phyloP scores from a whole-genome alignment of 2,329 filamentous ascomycete genomes.

The Trichoderma sp. region DNA sequence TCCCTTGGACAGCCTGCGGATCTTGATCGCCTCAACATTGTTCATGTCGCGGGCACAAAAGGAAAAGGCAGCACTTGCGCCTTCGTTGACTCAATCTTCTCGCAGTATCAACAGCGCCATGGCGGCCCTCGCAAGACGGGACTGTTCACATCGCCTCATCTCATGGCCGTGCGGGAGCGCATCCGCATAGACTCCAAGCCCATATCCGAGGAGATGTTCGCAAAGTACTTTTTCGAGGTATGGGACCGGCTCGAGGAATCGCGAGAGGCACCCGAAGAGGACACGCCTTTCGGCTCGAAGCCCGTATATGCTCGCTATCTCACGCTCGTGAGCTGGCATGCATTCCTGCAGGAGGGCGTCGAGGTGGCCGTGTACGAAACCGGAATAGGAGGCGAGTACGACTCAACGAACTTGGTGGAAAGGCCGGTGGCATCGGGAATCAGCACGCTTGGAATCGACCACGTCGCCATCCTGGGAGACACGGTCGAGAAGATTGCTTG shows the following conservation, averaged over 20 bases:
- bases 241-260: conserved; percentile 54
- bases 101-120: conserved; percentile 42
- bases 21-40: conserved; percentile 59
- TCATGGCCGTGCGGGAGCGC: conserved; percentile 64
- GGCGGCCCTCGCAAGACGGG: conserved; percentile 48
- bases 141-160: conserved; percentile 67
- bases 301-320: conserved; percentile 61
- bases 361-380: conserved; percentile 64
- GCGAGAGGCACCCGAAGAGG: conserved; percentile 31
- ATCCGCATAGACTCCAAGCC: conserved; percentile 60
- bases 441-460: conserved; percentile 66
- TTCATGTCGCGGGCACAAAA: conserved; percentile 74
- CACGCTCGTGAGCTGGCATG: conserved; percentile 64
- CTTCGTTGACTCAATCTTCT: conserved; percentile 61
- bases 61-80: conserved; percentile 73
- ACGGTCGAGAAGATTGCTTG: conserved; percentile 66
- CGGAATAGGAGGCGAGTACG: conserved; percentile 64
- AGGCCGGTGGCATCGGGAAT: conserved; percentile 58
- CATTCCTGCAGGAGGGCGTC: conserved; percentile 61
- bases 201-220: conserved; percentile 56
- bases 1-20: conserved; percentile 38
- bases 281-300: conserved; percentile 39
- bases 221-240: conserved; percentile 65
- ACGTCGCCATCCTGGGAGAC: conserved; percentile 59
- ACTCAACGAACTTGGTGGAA: conserved; percentile 65